Conservation (phyloP, 768 basidiomycete species). For the Crepidotus variabilis region DNA sequence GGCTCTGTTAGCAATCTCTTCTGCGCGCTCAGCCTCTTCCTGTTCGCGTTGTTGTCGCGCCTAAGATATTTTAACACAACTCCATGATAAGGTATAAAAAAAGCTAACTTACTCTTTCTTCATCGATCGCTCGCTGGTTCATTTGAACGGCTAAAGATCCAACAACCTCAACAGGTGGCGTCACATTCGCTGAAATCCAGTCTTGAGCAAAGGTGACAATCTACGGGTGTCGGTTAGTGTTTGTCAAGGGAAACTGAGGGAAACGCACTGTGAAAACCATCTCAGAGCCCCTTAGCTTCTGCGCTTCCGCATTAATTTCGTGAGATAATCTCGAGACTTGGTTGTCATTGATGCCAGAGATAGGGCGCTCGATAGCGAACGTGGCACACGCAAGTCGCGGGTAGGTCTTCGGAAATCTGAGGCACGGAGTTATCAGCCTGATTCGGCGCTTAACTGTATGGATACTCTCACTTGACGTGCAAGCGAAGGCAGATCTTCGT, state of each 20-base stretch:
- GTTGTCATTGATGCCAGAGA: conserved; percentile 53
- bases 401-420: conserved; percentile 79
- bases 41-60: conserved; percentile 51
- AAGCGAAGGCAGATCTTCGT: conserved; percentile 62
- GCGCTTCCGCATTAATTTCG: conserved; percentile 61
- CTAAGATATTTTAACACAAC: conserved; percentile 23
- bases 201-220: conserved; percentile 68
- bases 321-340: conserved; percentile 55
- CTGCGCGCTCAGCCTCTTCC: conserved; percentile 49
- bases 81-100: background rate
- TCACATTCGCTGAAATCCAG: conserved; percentile 59
- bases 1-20: conserved; percentile 46
- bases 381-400: conserved; percentile 67
- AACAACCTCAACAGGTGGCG: conserved; percentile 51
- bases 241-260: background rate
- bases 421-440: conserved; percentile 2
- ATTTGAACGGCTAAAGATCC: conserved; percentile 79
- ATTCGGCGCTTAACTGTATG: background rate
- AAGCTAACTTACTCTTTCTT: conserved; percentile 51
- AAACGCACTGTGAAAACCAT: conserved; percentile 43
- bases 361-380: conserved; percentile 66
- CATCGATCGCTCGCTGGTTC: conserved; percentile 67
- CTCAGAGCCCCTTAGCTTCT: conserved; percentile 61
- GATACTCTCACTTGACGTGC: conserved; percentile 57
- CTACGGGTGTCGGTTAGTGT: conserved; percentile 26